Base-by-base conservation (phyloP, 2,329 filamentous ascomycete genomes). In the Cladorrhinum sp. region DNA sequence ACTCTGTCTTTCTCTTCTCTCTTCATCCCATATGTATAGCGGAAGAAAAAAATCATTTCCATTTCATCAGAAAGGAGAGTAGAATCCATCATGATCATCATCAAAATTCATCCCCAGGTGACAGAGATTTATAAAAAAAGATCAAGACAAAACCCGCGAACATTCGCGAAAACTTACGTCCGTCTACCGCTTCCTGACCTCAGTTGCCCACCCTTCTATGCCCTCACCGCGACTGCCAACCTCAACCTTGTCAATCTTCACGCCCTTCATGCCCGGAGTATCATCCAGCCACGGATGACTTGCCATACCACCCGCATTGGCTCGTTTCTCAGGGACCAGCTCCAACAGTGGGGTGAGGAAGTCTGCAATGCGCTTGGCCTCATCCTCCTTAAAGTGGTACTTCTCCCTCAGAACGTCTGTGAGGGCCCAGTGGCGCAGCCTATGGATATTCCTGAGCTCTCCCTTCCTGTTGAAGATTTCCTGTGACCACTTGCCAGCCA, bases 381-480 rank as follows among this genome's bases (percentile, higher is more conserved):
- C 92, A 55, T 96, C 82, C 62, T 90, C 85, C 65, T 85, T 87
- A 76, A 96, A 98, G 74, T 98, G 95, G 72, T 99, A 99, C 73
- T 99, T 99, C 76, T 99, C 95, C 62, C 89, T 85, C 29, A 99
- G 81, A 1, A 99, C 95, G 70, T 98, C 93, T 0, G 93, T 86
- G 5, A 99, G 80, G 0, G 93, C 92, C 95, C 95, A 99, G 77
- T 98, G 93, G 56, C 95, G 90, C 65, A 99, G 83, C 50, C 95
- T 86, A 75, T 98, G 95, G 69, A 99, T 99, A 77, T 99, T 98
- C 61, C 95, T 91, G 38, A 99, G 84, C 74, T 99, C 95, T 68
- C 95, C 95, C 76, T 96, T 96, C 67, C 95, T 87, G 74, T 97
- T 98, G 81, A 99, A 99, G 65, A 99, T 99, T 74, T 98, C 95